A percentile compares a stretch with the other conserved stretches of the same genome.
Conservation (phyloP, 1,284 basidiomycete species). For the Austroboletus niveus region DNA sequence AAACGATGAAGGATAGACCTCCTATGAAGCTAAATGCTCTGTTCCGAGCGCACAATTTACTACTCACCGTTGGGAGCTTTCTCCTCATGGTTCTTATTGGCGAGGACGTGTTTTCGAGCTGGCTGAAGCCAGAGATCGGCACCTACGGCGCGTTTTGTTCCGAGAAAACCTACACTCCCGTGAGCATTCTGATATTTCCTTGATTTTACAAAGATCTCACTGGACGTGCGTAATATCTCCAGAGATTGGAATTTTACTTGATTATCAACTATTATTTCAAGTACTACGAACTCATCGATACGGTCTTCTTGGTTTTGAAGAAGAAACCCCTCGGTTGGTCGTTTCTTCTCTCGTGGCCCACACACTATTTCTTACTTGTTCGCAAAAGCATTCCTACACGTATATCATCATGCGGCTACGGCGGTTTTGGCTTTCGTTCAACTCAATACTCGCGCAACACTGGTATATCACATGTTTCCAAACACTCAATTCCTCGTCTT, state of each 20-base stretch:
- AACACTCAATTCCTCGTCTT: neutral
- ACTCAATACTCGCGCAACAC: conserved; percentile 84
- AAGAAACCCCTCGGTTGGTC: conserved; percentile 86
- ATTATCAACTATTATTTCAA: conserved; percentile 97
- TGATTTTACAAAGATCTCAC: conserved; percentile 10
- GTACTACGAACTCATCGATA: conserved; percentile 90
- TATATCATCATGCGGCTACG: conserved; percentile 96
- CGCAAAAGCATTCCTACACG: conserved; percentile 83
- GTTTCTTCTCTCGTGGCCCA: neutral
- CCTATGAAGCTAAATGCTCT: conserved; percentile 77
- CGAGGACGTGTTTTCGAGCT: conserved; percentile 81
- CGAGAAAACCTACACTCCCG: conserved; percentile 75
- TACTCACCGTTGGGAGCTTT: conserved; percentile 79
- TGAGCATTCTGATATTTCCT: conserved; percentile 39
- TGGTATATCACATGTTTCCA: conserved; percentile 47
- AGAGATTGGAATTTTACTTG: conserved; percentile 88
- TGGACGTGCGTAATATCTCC: neutral
- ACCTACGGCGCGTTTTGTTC: conserved; percentile 78
- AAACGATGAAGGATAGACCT: conserved; percentile 76
- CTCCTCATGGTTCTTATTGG: conserved; percentile 81
- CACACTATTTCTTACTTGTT: neutral
- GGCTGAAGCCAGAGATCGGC: conserved; percentile 70
- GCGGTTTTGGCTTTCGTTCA: conserved; percentile 92
- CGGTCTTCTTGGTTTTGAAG: conserved; percentile 94
- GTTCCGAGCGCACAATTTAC: conserved; percentile 90